These are phyloP conservation scores for Isatis tinctoria DNA, from an alignment of 345 rosid species.

Conservation along the genomic window DNA sequence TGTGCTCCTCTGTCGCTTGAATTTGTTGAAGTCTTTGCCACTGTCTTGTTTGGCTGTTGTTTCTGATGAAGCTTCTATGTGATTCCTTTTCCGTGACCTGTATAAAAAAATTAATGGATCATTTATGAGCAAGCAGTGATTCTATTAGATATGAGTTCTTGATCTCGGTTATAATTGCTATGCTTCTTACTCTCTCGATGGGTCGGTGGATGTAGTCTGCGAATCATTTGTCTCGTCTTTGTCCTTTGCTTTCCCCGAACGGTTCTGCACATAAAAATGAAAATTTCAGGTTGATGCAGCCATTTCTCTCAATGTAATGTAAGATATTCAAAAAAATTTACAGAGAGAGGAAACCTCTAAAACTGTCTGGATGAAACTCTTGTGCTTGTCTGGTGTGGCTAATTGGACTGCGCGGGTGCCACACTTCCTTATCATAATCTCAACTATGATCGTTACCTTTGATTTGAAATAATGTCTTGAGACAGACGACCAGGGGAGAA, in stretches of 20 bases:
- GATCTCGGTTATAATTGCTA: too few species aligned
- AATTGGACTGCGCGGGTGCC: slow-evolving; percentile 63
- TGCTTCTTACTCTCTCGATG: slow-evolving; percentile 29
- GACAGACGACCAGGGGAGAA: slow-evolving; percentile 79
- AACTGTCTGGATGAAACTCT: slow-evolving; percentile 64
- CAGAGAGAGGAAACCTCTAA: slow-evolving; percentile 47
- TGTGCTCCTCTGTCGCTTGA: slow-evolving; percentile 29
- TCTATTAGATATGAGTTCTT: not conserved
- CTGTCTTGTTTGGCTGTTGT: slow-evolving; percentile 16
- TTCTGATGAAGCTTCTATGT: slow-evolving; percentile 25
- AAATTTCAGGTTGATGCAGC: not conserved
- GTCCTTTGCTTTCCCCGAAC: slow-evolving; percentile 48
- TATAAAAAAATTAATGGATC: not conserved
- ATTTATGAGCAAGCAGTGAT: not conserved
- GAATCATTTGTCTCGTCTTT: slow-evolving; percentile 39
- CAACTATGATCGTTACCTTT: slow-evolving; percentile 83
- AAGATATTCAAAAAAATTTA: not conserved
- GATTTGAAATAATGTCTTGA: slow-evolving; percentile 87
- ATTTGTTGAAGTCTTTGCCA: slow-evolving; percentile 4
- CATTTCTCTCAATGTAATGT: not conserved
- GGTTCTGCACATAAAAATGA: slow-evolving; percentile 54
- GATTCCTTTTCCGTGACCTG: slow-evolving; percentile 24
- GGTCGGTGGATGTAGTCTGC: slow-evolving; percentile 4
- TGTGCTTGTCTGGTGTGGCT: slow-evolving; percentile 70
- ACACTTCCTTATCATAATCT: slow-evolving; percentile 80